A percentile compares a stretch with the other conserved stretches of the same genome.
These are phyloP conservation scores for Kalanchoe fedtschenkoi DNA, from an alignment of 164 flowering plant genomes.

Conservation along the genomic window DNA sequence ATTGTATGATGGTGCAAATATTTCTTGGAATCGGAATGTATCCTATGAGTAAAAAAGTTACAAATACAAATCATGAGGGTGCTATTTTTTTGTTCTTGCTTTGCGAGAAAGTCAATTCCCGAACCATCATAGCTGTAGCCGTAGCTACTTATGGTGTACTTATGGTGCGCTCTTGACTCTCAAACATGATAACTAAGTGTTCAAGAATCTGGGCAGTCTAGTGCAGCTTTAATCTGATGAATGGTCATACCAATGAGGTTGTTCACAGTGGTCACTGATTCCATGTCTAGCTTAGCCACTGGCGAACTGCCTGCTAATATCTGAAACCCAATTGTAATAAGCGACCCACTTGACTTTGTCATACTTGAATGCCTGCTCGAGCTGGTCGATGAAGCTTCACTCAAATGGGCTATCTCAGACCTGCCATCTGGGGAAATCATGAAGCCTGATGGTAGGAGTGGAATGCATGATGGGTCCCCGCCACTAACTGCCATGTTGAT, in stretches of 20 bases:
- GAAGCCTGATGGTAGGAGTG: slow-evolving; percentile 78
- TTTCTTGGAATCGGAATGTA: no score
- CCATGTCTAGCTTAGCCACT: not conserved
- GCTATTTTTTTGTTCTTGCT: no score
- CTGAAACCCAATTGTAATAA: not conserved
- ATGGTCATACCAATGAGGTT: slow-evolving; percentile 3
- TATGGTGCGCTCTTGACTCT: slow-evolving; percentile 8
- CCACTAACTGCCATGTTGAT: slow-evolving; percentile 76
- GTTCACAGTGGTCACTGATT: slow-evolving; percentile 1
- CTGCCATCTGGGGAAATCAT: slow-evolving; percentile 56
- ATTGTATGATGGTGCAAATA: no score
- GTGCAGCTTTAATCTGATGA: slow-evolving; percentile 4
- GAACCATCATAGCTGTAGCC: not conserved
- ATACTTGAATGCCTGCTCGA: not conserved
- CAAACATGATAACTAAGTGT: not conserved
- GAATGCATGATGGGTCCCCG: slow-evolving; percentile 64
- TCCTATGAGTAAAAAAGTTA: no score
- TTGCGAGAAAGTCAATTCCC: slow-evolving; percentile 4
- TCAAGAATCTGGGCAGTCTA: slow-evolving; percentile 4
- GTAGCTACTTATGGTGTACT: not conserved
- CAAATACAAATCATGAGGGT: no score
- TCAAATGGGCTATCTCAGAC: slow-evolving; percentile 17
- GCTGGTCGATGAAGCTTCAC: not conserved
- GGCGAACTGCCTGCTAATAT: not conserved
- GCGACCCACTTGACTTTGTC: not conserved